Evolutionary conservation across 257 asterid species (phyloP), one percentile per base, ranked within the genome.

Genomic region (Solanum dulcamara): DNA sequence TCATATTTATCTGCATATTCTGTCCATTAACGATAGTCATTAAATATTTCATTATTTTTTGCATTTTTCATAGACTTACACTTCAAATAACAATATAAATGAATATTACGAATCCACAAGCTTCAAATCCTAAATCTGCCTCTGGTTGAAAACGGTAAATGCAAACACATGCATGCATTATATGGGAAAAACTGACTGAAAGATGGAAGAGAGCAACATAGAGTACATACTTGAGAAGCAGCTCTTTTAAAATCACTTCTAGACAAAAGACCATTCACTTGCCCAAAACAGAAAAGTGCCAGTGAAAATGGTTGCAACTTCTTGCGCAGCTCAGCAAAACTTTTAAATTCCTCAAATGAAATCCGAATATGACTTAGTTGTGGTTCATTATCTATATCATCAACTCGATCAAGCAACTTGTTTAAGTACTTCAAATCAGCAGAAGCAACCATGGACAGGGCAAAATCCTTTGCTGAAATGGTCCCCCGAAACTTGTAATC

Each of bases 381-480:
- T 84, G 96, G 94, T 72, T 87, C 86, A 72, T 86, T 89, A 85
- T 92, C 94, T 71, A 96, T 60, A 81, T 88, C 90, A 84, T 92
- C 94, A 89, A 93, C 99, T 44, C 93, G 94, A 82, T 85, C 91
- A 59, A 93, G 96, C 90, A 96, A 86, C 90, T 91, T 94, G 84
- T 75, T 84, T 85, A 94, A 87, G 89, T 92, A 94, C 86, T 90
- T 94, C 90, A 96, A 62, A 88, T 96, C 98, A 51, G 99, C 97
- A 55, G 99, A 93, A 66, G 97, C 97, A 84, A 94, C 98, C 97
- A 93, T 90, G 79, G 99, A 93, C 81, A 93, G 86, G 22, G 97
- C 95, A 87, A 96, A 94, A 91, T 96, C 98, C 90, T 96, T 96
- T 62, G 96, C 96, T 20, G 97, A 90, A 88, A 96, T 94, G 85